These are phyloP conservation scores for Sporormia fimetaria DNA, from an alignment of 495 filamentous ascomycete genomes.

Conservation along the genomic window DNA sequence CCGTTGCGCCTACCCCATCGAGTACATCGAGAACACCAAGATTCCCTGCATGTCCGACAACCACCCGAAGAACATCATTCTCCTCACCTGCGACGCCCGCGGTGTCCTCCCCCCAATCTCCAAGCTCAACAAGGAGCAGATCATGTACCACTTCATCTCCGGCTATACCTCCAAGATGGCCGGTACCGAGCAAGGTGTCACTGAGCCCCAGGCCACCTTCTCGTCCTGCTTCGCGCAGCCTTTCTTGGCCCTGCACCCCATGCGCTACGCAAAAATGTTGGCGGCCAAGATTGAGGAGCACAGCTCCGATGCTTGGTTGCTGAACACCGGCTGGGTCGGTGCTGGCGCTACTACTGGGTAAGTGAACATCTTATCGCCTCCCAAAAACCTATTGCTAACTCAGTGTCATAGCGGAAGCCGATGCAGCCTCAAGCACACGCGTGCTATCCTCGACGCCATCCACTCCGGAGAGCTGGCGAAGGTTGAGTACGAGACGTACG, in stretches of 20 bases:
- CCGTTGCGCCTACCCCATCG: conserved; percentile 94
- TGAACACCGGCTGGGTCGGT: conserved; percentile 99
- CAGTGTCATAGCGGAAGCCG: conserved; percentile 98
- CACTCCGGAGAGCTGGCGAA: conserved; percentile 91
- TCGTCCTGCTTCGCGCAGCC: conserved; percentile 99
- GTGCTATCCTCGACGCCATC: conserved; percentile 95
- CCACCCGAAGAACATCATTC: conserved; percentile 94
- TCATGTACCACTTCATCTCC: conserved; percentile 99
- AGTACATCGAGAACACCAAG: conserved; percentile 98
- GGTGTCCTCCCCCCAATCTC: conserved; percentile 97
- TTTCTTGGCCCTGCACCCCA: conserved; percentile 96
- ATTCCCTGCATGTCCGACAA: conserved; percentile 79
- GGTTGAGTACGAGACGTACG: conserved; percentile 85
- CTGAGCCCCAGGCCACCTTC: conserved; percentile 96
- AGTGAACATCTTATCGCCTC: no score
- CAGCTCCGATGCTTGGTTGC: conserved; percentile 93
- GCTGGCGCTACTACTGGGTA: conserved; percentile 86
- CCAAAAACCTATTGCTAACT: no score
- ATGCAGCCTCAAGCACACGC: conserved; percentile 97
- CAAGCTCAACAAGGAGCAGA: conserved; percentile 89
- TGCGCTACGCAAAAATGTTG: conserved; percentile 97
- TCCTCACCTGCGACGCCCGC: conserved; percentile 94
- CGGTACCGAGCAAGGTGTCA: conserved; percentile 91
- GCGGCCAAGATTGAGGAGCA: conserved; percentile 94
- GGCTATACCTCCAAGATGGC: conserved; percentile 99